These are phyloP conservation scores for Toxoplasma gondii DNA, from an alignment of 169 alveolate genomes.

Conservation along the genomic window DNA sequence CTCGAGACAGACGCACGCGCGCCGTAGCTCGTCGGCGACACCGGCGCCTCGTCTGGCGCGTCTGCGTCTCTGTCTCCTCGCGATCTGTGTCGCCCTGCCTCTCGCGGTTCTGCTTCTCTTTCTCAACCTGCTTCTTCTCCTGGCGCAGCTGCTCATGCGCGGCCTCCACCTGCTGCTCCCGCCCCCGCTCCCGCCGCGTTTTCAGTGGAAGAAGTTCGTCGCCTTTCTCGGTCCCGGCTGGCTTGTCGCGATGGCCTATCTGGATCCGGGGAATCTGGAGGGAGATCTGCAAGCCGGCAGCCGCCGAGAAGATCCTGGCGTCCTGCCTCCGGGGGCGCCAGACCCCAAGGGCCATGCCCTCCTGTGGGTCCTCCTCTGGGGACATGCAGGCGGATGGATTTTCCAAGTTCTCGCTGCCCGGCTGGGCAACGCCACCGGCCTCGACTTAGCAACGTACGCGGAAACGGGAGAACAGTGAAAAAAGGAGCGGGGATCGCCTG, in stretches of 20 bases:
- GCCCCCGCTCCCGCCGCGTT: conserved; percentile 26
- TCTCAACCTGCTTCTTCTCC: background rate
- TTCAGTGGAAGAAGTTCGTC: background rate
- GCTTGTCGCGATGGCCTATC: conserved; percentile 79
- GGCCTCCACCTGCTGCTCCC: conserved; percentile 31
- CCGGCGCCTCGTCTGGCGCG: background rate
- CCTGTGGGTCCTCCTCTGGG: conserved; percentile 76
- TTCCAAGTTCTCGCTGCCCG: conserved; percentile 75
- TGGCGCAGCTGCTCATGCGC: background rate
- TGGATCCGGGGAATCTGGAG: conserved; percentile 80
- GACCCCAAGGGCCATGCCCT: conserved; percentile 68
- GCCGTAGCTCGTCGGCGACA: background rate
- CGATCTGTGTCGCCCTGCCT: background rate
- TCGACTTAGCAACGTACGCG: conserved; percentile 72
- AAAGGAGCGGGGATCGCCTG: too few species aligned
- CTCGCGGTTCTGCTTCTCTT: conserved; percentile 6
- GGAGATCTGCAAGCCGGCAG: conserved; percentile 77
- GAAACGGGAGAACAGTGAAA: background rate
- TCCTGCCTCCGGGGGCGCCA: background rate
- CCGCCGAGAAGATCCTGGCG: conserved; percentile 55
- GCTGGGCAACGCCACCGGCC: conserved; percentile 76
- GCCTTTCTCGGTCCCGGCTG: conserved; percentile 79
- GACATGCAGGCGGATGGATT: conserved; percentile 74
- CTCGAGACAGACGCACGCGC: background rate
- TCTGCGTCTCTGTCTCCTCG: background rate